Evolutionary conservation across 2,329 filamentous ascomycete species (phyloP).

Genomic region (Fusarium sp.): DNA sequence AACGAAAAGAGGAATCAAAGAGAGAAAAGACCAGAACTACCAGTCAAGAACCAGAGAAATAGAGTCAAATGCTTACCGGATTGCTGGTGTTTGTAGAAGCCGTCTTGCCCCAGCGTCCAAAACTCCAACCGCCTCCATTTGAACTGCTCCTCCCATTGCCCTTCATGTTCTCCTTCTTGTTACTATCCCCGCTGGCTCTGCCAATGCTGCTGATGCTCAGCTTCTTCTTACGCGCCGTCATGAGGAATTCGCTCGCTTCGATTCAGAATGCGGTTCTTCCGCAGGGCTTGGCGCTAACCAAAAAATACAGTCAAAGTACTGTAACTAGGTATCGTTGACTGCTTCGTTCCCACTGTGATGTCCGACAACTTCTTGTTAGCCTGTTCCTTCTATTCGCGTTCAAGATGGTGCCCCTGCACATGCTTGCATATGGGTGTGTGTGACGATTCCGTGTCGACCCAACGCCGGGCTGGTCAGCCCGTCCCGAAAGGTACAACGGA

Average conservation of each 20-base stretch:
- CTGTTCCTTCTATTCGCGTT: constrained; percentile 4
- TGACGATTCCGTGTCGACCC: constrained; percentile 16
- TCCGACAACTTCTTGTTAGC: constrained; percentile 28
- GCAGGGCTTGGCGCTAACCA: constrained; percentile 12
- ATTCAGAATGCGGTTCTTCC: constrained; percentile 6
- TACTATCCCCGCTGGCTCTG: not conserved
- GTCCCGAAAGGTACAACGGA: constrained; percentile 22
- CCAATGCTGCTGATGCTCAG: constrained; percentile 39
- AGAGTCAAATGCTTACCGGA: constrained; percentile 9
- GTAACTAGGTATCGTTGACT: not conserved
- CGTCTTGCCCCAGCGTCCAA: constrained; percentile 38
- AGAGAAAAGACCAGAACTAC: not conserved
- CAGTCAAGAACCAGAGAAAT: not conserved
- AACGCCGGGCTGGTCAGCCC: constrained; percentile 15
- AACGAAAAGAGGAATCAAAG: constrained; percentile 11
- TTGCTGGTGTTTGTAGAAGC: constrained; percentile 25
- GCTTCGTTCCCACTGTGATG: constrained; percentile 12
- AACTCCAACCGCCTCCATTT: constrained; percentile 35
- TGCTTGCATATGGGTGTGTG: constrained; percentile 21
- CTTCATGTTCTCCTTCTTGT: constrained; percentile 39
- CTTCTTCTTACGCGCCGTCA: constrained; percentile 37
- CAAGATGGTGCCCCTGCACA: constrained; percentile 16
- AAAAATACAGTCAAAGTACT: constrained; percentile 2
- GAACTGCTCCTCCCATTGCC: constrained; percentile 23
- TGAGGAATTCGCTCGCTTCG: constrained; percentile 18